These are phyloP conservation scores for Primulina eburnea DNA, from an alignment of 257 asterid genomes.

Conservation along the genomic window DNA sequence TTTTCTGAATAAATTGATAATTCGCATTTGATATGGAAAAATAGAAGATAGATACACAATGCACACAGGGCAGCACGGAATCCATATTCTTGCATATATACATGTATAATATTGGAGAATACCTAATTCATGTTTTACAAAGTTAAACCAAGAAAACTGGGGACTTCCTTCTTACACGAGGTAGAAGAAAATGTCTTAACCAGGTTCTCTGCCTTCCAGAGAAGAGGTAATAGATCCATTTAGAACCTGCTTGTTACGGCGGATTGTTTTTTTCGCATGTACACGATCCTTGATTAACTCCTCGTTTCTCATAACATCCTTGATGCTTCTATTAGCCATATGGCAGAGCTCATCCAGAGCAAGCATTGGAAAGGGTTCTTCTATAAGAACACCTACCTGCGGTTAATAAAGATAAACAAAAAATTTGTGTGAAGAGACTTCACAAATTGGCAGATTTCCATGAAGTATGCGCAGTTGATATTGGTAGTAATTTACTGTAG, in stretches of 20 bases:
- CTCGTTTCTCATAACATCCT: conserved; percentile 59
- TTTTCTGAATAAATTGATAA: neutral
- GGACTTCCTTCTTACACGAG: neutral
- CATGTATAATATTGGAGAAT: neutral
- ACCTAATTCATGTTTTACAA: neutral
- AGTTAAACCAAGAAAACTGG: neutral
- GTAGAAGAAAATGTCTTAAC: conserved; percentile 15
- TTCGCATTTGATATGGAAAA: neutral
- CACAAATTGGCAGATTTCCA: neutral
- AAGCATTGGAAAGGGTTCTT: conserved; percentile 97
- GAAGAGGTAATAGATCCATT: conserved; percentile 64
- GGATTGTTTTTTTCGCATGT: conserved; percentile 36
- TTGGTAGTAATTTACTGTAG: neutral
- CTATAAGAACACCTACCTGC: conserved; percentile 96
- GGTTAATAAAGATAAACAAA: neutral
- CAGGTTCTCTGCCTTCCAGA: conserved; percentile 36
- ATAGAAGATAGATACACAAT: neutral
- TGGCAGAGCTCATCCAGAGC: conserved; percentile 85
- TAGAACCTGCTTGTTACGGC: conserved; percentile 26
- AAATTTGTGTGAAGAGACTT: neutral
- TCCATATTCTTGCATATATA: neutral
- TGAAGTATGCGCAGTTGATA: neutral
- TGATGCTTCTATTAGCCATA: conserved; percentile 45
- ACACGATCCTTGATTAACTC: conserved; percentile 49
- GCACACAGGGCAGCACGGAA: neutral